phyloP scores from a whole-genome alignment of 495 filamentous ascomycete genomes.

The Trichocladium uniseriatum region DNA sequence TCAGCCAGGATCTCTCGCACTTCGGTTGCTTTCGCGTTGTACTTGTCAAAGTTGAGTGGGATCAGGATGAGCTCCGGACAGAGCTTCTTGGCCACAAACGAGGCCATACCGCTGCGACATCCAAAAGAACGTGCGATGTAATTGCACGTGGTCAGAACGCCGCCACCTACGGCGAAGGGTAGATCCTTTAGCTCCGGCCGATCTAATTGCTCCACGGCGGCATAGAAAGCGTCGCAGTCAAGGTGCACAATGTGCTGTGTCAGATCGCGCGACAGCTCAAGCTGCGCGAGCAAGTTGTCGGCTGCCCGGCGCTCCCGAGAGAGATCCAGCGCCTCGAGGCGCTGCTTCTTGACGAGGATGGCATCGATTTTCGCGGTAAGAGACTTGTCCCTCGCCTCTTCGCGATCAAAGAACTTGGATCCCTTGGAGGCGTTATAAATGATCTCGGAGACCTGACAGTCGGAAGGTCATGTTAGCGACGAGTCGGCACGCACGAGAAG shows the following conservation, averaged over 20 bases:
- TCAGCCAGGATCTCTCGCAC: slow-evolving; percentile 70
- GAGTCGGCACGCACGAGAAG: not conserved
- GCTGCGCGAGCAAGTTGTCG: slow-evolving; percentile 70
- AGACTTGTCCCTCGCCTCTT: slow-evolving; percentile 70
- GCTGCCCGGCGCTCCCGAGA: slow-evolving; percentile 61
- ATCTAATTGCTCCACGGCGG: slow-evolving; percentile 88
- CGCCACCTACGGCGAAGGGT: slow-evolving; percentile 88
- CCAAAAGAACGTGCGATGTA: slow-evolving; percentile 87
- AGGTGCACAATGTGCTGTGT: slow-evolving; percentile 78
- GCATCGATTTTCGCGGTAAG: slow-evolving; percentile 81
- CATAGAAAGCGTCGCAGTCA: slow-evolving; percentile 98
- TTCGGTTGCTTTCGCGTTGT: slow-evolving; percentile 81
- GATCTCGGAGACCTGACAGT: slow-evolving; percentile 70
- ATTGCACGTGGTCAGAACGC: slow-evolving; percentile 90
- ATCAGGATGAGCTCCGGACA: slow-evolving; percentile 82
- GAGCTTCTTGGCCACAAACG: slow-evolving; percentile 88
- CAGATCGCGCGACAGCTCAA: slow-evolving; percentile 74
- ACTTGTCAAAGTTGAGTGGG: slow-evolving; percentile 81
- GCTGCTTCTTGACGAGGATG: slow-evolving; percentile 65
- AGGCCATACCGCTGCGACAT: slow-evolving; percentile 87
- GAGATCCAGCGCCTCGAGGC: slow-evolving; percentile 69
- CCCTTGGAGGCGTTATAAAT: slow-evolving; percentile 97
- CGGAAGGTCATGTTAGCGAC: not conserved
- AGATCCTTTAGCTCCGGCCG: slow-evolving; percentile 79
- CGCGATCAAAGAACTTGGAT: slow-evolving; percentile 93